Conservation (phyloP, 768 basidiomycete species). For the Hygrophoropsis aurantiaca region DNA sequence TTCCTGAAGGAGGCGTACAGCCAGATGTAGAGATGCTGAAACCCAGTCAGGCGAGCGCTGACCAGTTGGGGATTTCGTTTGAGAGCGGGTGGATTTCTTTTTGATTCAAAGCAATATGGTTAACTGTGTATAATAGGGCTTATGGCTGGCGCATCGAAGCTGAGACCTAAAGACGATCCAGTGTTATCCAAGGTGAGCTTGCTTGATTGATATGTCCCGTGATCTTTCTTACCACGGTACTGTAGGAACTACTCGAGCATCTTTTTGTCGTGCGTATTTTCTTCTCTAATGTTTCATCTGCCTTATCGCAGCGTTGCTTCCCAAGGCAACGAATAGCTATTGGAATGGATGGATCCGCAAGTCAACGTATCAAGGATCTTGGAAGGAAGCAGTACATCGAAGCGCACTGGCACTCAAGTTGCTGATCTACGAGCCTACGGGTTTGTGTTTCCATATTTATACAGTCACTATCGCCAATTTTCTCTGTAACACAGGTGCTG, state of each 20-base stretch:
- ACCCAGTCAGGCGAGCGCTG: conserved; percentile 39
- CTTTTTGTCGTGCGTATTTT: conserved; percentile 50
- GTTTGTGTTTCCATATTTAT: conserved; percentile 28
- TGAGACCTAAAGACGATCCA: conserved; percentile 66
- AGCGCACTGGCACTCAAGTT: conserved; percentile 94
- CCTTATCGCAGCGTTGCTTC: conserved; percentile 3
- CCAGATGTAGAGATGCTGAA: conserved; percentile 14
- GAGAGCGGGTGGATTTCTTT: conserved; percentile 34
- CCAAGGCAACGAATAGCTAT: conserved; percentile 71
- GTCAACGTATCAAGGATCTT: conserved; percentile 88
- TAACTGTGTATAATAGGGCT: conserved; percentile 31
- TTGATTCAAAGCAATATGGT: conserved; percentile 6
- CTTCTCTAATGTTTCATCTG: not conserved
- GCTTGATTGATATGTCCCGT: not conserved
- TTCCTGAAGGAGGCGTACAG: conserved; percentile 39
- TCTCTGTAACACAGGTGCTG: conserved; percentile 57
- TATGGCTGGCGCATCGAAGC: conserved; percentile 42
- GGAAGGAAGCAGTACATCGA: conserved; percentile 93
- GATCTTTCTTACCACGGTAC: not conserved
- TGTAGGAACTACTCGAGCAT: conserved; percentile 53
- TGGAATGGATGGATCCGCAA: conserved; percentile 91
- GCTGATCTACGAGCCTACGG: conserved; percentile 89
- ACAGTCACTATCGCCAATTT: not conserved
- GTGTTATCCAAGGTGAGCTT: conserved; percentile 58
- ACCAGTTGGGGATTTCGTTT: conserved; percentile 45